These are phyloP conservation scores for Lentinula raphanica DNA, from an alignment of 768 basidiomycete genomes.

Conservation along the genomic window DNA sequence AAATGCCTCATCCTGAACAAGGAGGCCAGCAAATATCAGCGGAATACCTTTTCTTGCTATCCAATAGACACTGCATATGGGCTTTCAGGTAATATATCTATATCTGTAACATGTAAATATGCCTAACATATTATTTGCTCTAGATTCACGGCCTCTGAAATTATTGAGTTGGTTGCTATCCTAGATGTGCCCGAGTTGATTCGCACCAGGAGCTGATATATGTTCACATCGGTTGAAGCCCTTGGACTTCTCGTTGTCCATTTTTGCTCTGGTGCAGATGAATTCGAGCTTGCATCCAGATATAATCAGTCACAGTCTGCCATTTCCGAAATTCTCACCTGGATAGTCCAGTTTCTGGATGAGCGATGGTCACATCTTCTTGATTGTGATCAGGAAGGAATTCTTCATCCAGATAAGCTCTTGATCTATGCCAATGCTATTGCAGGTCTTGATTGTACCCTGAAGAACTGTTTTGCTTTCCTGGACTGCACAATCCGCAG, in stretches of 20 bases:
- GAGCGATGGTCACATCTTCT: constrained; percentile 16
- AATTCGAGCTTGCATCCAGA: constrained; percentile 8
- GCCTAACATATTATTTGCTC: too few species aligned
- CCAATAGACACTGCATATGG: too few species aligned
- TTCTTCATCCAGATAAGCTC: constrained; percentile 10
- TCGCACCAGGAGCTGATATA: not conserved
- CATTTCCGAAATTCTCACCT: constrained; percentile 17
- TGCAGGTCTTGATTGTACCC: constrained; percentile 4
- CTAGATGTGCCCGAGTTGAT: constrained; percentile 9
- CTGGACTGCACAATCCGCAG: constrained; percentile 20
- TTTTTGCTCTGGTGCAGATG: constrained; percentile 12
- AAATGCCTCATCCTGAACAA: too few species aligned
- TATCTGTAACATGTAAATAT: too few species aligned
- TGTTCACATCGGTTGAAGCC: constrained; percentile 11
- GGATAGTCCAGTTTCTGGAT: constrained; percentile 10
- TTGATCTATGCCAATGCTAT: constrained; percentile 14
- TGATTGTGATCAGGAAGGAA: constrained; percentile 7
- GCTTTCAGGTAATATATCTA: too few species aligned
- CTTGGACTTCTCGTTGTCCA: constrained; percentile 10
- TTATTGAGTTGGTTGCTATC: not conserved
- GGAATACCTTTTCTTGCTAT: too few species aligned
- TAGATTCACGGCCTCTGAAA: constrained; percentile 7
- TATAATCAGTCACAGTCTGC: constrained; percentile 14
- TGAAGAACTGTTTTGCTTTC: constrained; percentile 4
- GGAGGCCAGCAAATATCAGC: too few species aligned